These are phyloP conservation scores for Bolboschoenoplectus hybrid DNA, from an alignment of 202 grass and related monocot species.

Conservation along the genomic window DNA sequence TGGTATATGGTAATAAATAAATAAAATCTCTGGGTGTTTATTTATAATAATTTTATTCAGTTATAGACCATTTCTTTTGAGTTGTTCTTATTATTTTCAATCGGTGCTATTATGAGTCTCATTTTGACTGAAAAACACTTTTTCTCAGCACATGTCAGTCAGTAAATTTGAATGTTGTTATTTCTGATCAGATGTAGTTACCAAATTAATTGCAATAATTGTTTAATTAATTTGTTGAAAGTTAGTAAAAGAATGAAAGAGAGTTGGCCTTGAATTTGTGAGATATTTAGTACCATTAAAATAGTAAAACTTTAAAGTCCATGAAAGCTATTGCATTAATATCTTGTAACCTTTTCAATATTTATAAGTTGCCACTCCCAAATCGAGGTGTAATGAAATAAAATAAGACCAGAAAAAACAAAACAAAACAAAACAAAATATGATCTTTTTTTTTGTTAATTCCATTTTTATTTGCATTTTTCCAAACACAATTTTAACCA, in stretches of 20 bases:
- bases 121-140: background rate
- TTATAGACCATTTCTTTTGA: background rate
- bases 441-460: background rate
- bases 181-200: conserved; percentile 11
- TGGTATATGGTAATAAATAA: conserved; percentile 34
- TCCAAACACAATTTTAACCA: background rate
- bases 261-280: background rate
- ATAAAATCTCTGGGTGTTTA: conserved; percentile 34
- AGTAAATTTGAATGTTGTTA: background rate
- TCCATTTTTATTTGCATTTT: too few relatives aligned
- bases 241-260: background rate
- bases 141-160: background rate
- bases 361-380: too few relatives aligned
- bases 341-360: too few relatives aligned
- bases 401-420: too few relatives aligned
- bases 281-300: background rate
- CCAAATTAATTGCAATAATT: background rate
- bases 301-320: too few relatives aligned
- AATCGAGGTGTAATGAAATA: too few relatives aligned
- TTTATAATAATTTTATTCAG: conserved; percentile 2
- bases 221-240: background rate
- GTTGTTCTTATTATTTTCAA: background rate
- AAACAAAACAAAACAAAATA: background rate
- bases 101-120: background rate
- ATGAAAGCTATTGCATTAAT: too few relatives aligned